Percentiles rank a stretch among this genome's conserved stretches.
Conservation (phyloP, 2,329 filamentous ascomycete species). For the Exophiala sp. region DNA sequence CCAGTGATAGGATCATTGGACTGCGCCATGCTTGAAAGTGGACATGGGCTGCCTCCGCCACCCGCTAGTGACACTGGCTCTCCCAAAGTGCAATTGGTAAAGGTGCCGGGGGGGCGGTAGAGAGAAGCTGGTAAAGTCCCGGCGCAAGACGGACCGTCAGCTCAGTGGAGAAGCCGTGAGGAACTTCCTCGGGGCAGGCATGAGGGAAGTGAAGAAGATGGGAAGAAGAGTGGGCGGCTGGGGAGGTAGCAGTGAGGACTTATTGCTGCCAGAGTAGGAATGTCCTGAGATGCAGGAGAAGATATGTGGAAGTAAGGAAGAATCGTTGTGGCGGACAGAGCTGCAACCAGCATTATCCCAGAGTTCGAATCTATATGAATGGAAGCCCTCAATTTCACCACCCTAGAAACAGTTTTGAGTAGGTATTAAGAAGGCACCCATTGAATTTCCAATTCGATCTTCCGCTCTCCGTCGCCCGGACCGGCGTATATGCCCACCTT, state of each 20-base stretch:
- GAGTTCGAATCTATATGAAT: background rate
- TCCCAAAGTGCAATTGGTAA: constrained; percentile 10
- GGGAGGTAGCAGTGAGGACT: constrained; percentile 19
- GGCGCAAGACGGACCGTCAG: constrained; percentile 15
- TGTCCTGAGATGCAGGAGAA: background rate
- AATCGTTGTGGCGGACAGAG: background rate
- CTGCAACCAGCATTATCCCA: background rate
- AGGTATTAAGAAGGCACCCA: constrained; percentile 22
- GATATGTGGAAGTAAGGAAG: background rate
- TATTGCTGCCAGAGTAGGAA: constrained; percentile 3
- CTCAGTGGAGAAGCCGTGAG: constrained; percentile 24
- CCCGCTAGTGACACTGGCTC: background rate
- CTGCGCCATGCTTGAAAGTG: constrained; percentile 15
- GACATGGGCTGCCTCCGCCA: constrained; percentile 8
- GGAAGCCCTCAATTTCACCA: too few species aligned
- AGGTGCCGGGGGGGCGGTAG: constrained; percentile 12
- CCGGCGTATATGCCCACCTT: constrained; percentile 26
- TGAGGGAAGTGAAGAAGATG: constrained; percentile 26
- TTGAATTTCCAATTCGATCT: constrained; percentile 24
- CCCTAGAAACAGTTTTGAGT: too few species aligned
- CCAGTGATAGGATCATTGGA: constrained; percentile 5
- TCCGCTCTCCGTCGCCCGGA: constrained; percentile 18
- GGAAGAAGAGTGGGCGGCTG: constrained; percentile 21
- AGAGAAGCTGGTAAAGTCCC: constrained; percentile 17
- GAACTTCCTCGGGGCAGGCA: constrained; percentile 21